A percentile compares a stretch with the other conserved stretches of the same genome.
These are phyloP conservation scores for Xylaria sp. DNA, from an alignment of 2,329 filamentous ascomycete species.

Conservation along the genomic window DNA sequence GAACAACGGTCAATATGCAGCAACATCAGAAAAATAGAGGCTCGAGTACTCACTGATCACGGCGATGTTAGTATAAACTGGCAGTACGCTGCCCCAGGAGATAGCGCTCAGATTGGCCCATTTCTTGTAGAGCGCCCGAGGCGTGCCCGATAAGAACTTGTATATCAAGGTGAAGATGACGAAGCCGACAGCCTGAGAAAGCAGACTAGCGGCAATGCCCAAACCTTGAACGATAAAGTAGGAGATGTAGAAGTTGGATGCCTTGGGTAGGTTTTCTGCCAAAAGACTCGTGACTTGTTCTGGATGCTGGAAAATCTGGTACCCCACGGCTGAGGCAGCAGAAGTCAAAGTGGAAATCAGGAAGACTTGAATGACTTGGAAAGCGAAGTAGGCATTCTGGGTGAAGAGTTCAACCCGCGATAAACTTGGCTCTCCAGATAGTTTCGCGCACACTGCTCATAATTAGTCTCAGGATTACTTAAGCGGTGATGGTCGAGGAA, in stretches of 20 bases:
- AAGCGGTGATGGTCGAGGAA: neutral
- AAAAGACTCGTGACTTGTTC: conserved; percentile 71
- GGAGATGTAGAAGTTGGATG: conserved; percentile 93
- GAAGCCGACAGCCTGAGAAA: conserved; percentile 79
- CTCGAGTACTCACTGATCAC: conserved; percentile 73
- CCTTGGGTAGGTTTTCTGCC: conserved; percentile 78
- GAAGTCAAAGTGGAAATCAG: conserved; percentile 85
- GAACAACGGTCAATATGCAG: conserved; percentile 38
- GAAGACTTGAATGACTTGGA: conserved; percentile 93
- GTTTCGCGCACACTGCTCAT: conserved; percentile 74
- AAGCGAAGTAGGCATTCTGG: conserved; percentile 90
- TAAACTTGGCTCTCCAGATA: conserved; percentile 81
- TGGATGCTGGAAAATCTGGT: conserved; percentile 72
- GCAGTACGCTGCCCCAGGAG: conserved; percentile 86
- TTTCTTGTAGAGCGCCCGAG: conserved; percentile 80
- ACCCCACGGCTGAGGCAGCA: conserved; percentile 76
- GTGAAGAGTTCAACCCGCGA: conserved; percentile 87
- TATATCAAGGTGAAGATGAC: conserved; percentile 79
- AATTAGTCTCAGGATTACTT: conserved; percentile 30
- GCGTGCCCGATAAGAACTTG: conserved; percentile 79
- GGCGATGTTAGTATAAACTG: conserved; percentile 82
- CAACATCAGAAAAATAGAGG: neutral
- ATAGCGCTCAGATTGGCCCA: conserved; percentile 80
- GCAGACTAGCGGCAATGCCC: conserved; percentile 76
- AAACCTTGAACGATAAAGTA: conserved; percentile 96